These are phyloP conservation scores for Venturiaceae sp. DNA, from an alignment of 2,329 filamentous ascomycete genomes.

Conservation along the genomic window DNA sequence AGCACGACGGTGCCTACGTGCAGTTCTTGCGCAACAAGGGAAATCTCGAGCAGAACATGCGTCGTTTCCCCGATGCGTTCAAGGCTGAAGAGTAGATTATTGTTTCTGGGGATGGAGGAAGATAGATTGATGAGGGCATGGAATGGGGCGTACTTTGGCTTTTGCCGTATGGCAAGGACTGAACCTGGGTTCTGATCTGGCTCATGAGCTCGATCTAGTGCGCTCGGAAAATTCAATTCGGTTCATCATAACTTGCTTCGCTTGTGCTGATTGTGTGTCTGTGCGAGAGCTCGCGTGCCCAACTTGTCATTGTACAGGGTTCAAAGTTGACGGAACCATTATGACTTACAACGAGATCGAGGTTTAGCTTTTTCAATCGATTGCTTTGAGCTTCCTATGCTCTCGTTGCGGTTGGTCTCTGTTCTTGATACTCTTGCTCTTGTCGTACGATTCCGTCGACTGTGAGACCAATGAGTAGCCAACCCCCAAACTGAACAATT, in stretches of 20 bases:
- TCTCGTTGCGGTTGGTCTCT: no score
- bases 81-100: conserved; percentile 17
- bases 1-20: conserved; percentile 98
- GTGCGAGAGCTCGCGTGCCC: no score
- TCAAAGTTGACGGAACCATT: no score
- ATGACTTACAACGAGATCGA: no score
- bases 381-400: no score
- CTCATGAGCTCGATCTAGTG: not conserved
- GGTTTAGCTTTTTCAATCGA: no score
- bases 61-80: conserved; percentile 92
- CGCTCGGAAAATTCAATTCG: not conserved
- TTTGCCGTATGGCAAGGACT: not conserved
- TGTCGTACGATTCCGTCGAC: no score
- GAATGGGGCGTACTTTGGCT: not conserved
- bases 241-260: not conserved
- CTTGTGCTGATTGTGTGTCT: not conserved
- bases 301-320: no score
- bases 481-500: no score
- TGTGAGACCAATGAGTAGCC: no score
- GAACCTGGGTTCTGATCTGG: not conserved
- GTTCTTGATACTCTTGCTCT: no score
- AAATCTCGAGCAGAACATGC: conserved; percentile 74
- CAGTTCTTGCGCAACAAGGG: conserved; percentile 98
- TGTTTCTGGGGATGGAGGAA: not conserved
- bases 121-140: not conserved